Percentiles rank a stretch among this genome's conserved stretches.
These are phyloP conservation scores for Leccinum sublutescens DNA, from an alignment of 768 basidiomycete species.

Conservation along the genomic window DNA sequence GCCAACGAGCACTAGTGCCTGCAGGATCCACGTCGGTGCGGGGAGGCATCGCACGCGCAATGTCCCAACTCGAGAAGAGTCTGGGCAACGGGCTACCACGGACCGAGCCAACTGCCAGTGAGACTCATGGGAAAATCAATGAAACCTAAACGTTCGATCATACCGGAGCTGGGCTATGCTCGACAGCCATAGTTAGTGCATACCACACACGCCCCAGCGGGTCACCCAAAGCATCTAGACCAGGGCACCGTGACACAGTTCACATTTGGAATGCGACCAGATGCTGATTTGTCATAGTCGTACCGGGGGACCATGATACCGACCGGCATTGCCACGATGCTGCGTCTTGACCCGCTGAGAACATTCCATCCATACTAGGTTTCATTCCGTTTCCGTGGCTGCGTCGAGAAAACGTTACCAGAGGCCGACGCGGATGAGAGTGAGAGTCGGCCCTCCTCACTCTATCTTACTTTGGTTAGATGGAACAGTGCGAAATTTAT, in stretches of 20 bases:
- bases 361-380: constrained; percentile 15
- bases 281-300: constrained; percentile 10
- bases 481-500: constrained; percentile 15
- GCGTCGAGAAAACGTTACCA: constrained; percentile 17
- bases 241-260: neutral
- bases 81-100: constrained; percentile 11
- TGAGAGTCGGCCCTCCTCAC: constrained; percentile 11
- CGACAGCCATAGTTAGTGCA: constrained; percentile 16
- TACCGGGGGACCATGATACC: constrained; percentile 2
- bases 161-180: constrained; percentile 32
- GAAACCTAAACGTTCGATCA: constrained; percentile 28
- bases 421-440: constrained; percentile 16
- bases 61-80: constrained; percentile 9
- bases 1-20: constrained; percentile 4
- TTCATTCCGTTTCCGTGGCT: constrained; percentile 20
- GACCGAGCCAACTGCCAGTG: constrained; percentile 5
- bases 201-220: constrained; percentile 9
- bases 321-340: constrained; percentile 28
- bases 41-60: constrained; percentile 4
- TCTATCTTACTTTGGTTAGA: constrained; percentile 35
- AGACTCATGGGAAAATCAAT: constrained; percentile 15
- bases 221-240: constrained; percentile 10
- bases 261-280: constrained; percentile 10
- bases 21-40: constrained; percentile 17
- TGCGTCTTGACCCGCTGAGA: constrained; percentile 10